These are phyloP conservation scores for Aspergillus hiratsukae DNA, from an alignment of 2,329 filamentous ascomycete genomes.

Conservation along the genomic window DNA sequence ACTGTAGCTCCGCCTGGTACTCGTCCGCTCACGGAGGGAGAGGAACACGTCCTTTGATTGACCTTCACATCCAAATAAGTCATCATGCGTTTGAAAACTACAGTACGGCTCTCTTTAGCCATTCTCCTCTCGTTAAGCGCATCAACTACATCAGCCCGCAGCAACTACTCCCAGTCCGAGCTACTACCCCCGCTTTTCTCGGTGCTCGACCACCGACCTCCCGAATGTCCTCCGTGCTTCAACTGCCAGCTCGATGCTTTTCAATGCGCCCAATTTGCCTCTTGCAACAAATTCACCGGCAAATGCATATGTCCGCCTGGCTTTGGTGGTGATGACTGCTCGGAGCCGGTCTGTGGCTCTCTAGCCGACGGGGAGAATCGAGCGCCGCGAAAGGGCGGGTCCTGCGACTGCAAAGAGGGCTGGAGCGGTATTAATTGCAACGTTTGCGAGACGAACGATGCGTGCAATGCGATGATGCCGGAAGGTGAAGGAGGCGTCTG, in stretches of 20 bases:
- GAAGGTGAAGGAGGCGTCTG: constrained; percentile 78
- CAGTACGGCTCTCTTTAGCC: constrained; percentile 21
- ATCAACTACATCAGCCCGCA: constrained; percentile 19
- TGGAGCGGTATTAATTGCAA: constrained; percentile 99
- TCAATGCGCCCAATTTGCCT: constrained; percentile 82
- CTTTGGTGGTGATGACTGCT: constrained; percentile 91
- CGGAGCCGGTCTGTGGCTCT: constrained; percentile 86
- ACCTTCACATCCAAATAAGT: constrained; percentile 1
- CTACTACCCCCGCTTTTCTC: constrained; percentile 63
- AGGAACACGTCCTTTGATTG: background rate
- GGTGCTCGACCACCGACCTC: constrained; percentile 66
- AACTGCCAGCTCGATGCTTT: constrained; percentile 95
- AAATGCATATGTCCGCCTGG: constrained; percentile 90
- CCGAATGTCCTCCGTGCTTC: constrained; percentile 61
- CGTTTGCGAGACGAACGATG: constrained; percentile 77
- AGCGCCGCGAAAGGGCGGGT: constrained; percentile 64
- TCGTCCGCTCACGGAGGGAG: background rate
- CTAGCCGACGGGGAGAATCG: constrained; percentile 76
- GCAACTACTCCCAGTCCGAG: constrained; percentile 58
- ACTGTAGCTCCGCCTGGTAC: background rate
- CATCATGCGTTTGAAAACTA: constrained; percentile 26
- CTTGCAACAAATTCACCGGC: constrained; percentile 84
- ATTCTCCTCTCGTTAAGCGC: constrained; percentile 22
- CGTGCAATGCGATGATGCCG: constrained; percentile 84
- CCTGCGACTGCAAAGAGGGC: constrained; percentile 83